Base-by-base conservation (phyloP, 768 basidiomycete species). In the Leccinum olivaceopallidum region DNA sequence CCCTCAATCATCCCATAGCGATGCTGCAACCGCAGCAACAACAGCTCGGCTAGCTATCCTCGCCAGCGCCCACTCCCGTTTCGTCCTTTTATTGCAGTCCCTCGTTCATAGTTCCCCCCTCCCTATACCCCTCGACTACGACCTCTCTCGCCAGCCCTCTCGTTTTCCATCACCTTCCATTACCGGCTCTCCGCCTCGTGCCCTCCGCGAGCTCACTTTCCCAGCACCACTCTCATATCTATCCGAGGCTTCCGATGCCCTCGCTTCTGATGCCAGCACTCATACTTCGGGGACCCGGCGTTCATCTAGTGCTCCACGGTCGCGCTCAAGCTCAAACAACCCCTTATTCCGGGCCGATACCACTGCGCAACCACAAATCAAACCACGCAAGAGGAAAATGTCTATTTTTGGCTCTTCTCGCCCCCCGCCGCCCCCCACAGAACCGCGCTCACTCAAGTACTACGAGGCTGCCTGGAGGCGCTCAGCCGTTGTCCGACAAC, bases 31-130 rank as follows among this genome's bases (percentile, higher is more conserved):
- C 18, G 34, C 60, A 5, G 26, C 52, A 39, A 64, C 67, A 53
- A 75, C 77, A 5, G 57, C 71, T 14, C 77, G 76, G 44, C 75
- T 86, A n/a, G 73, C 78, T 34, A 71, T 78, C 4, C 73, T 89
- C 9, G 75, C 84, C 2, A 81, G 81, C 24, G 83, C 87, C 3
- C 89, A 93, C 68, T 88, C 90, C 14, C 84, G 90, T 10, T 85
- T 90, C 65, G 86, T 91, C 22, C 81, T 93, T 18, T 77, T 90
- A 18, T 75, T 92, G 4, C 91, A 92, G 64, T 83, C 89, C 2
- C 75, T 91, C 48, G 84, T 86, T 1, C 85, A 92, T 67, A 86
- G 86, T 60, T 85, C 86, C 1, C 68, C 73, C 22, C 66, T 78
- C 6, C 78, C 83, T 14, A 68, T 83, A 6, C 79, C 79, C 10